Percentiles rank a stretch among this genome's conserved stretches.
Conservation (phyloP, 2,329 filamentous ascomycete species). For the Exophiala mesophila region DNA sequence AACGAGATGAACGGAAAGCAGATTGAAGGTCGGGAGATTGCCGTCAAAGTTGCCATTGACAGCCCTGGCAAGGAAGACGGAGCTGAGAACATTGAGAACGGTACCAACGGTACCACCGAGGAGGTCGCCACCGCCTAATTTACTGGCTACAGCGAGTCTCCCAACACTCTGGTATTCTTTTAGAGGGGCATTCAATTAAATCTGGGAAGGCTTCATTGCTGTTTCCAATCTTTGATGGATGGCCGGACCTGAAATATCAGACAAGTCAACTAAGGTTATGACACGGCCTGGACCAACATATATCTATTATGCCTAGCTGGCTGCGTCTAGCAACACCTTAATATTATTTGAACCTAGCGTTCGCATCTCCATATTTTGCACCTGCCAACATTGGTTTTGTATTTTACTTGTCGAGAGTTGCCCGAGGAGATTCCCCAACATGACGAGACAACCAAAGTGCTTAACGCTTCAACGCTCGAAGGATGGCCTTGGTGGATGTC, state of each 20-base stretch:
- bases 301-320: conserved; percentile 21
- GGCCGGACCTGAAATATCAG: conserved; percentile 21
- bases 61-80: conserved; percentile 98
- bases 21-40: conserved; percentile 97
- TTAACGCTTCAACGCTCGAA: too few species aligned
- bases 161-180: conserved; percentile 19
- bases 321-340: conserved; percentile 24
- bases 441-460: too few species aligned
- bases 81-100: conserved; percentile 46
- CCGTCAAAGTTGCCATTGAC: conserved; percentile 99
- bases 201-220: conserved; percentile 24
- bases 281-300: conserved; percentile 19
- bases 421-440: too few species aligned
- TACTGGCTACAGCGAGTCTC: not conserved
- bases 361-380: too few species aligned
- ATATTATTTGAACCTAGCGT: conserved; percentile 11
- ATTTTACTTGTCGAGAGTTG: too few species aligned
- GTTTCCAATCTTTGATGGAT: conserved; percentile 17
- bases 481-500: too few species aligned
- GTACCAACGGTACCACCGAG: conserved; percentile 21
- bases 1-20: conserved; percentile 99
- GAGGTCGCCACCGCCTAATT: conserved; percentile 23
- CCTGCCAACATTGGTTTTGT: too few species aligned
- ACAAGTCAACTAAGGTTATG: conserved; percentile 22
- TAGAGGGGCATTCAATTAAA: conserved; percentile 22